phyloP scores from a whole-genome alignment of 176 grass and related monocot species.

The Saccharum officinarum region DNA sequence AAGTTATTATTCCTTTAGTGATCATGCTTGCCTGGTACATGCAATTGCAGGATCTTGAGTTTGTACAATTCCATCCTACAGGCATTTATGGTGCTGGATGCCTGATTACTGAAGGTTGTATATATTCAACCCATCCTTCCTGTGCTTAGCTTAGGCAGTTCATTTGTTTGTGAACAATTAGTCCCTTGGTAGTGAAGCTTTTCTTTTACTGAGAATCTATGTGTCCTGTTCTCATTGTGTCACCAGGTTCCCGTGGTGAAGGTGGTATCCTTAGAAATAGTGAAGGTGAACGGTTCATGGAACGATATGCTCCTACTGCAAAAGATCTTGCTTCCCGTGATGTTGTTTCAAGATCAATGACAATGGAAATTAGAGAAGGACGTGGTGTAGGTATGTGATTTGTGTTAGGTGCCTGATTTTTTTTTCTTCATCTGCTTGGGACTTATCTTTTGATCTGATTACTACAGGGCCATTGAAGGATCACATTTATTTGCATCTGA shows the following conservation, averaged over 20 bases:
- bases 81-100: conserved; percentile 91
- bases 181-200: background rate
- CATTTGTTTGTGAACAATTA: background rate
- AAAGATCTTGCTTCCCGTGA: conserved; percentile 93
- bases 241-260: conserved; percentile 80
- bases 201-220: background rate
- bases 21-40: conserved; percentile 32
- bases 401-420: background rate
- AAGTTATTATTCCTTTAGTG: too few species aligned
- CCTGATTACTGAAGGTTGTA: conserved; percentile 82
- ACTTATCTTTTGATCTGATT: conserved; percentile 34
- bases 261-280: conserved; percentile 90
- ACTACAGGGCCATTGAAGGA: conserved; percentile 81
- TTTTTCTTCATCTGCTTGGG: background rate
- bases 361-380: conserved; percentile 86
- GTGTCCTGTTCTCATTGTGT: conserved; percentile 2
- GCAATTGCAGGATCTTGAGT: conserved; percentile 90
- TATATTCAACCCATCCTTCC: background rate
- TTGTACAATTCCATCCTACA: conserved; percentile 93
- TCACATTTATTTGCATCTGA: conserved; percentile 87
- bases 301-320: conserved; percentile 77
- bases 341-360: conserved; percentile 90
- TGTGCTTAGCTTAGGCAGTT: conserved; percentile 6
- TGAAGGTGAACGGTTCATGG: conserved; percentile 92
- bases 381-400: conserved; percentile 73